These are phyloP conservation scores for Agaricus sinodeliciosus DNA, from an alignment of 768 basidiomycete genomes.

Conservation along the genomic window DNA sequence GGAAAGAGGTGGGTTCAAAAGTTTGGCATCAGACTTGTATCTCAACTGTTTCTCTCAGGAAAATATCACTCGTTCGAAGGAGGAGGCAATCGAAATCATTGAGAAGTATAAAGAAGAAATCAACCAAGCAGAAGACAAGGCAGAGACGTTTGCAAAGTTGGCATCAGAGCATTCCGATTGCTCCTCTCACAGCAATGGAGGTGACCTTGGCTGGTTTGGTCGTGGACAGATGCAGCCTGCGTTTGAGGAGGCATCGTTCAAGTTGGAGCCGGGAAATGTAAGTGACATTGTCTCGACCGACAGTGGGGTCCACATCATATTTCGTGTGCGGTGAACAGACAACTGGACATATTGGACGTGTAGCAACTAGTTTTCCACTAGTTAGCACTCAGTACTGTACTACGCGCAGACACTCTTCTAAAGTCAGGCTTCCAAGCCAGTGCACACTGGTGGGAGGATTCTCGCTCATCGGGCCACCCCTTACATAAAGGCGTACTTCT, in stretches of 20 bases:
- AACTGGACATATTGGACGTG: neutral
- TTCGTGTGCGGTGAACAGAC: slow-evolving; percentile 66
- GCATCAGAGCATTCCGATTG: slow-evolving; percentile 83
- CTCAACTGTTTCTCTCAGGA: slow-evolving; percentile 28
- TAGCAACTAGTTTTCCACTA: neutral
- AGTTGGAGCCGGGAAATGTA: slow-evolving; percentile 64
- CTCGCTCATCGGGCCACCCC: neutral
- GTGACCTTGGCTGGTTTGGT: slow-evolving; percentile 86
- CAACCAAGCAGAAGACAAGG: slow-evolving; percentile 41
- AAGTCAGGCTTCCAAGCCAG: too few species aligned
- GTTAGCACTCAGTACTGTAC: neutral
- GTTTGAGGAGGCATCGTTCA: slow-evolving; percentile 87
- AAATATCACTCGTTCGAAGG: slow-evolving; percentile 80
- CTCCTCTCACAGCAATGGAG: slow-evolving; percentile 72
- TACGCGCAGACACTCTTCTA: neutral
- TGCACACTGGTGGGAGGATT: neutral
- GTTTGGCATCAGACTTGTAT: neutral
- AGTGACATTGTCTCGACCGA: slow-evolving; percentile 84
- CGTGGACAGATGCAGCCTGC: slow-evolving; percentile 94
- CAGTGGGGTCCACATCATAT: slow-evolving; percentile 90
- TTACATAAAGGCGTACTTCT: too few species aligned
- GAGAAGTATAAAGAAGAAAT: slow-evolving; percentile 58
- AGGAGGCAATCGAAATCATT: slow-evolving; percentile 84
- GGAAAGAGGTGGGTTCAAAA: slow-evolving; percentile 62
- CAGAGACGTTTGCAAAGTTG: slow-evolving; percentile 66